A percentile compares a stretch with the other conserved stretches of the same genome.
Conservation (phyloP, 1,139 yeast genomes). For the Tardiomyces digboiensis region DNA sequence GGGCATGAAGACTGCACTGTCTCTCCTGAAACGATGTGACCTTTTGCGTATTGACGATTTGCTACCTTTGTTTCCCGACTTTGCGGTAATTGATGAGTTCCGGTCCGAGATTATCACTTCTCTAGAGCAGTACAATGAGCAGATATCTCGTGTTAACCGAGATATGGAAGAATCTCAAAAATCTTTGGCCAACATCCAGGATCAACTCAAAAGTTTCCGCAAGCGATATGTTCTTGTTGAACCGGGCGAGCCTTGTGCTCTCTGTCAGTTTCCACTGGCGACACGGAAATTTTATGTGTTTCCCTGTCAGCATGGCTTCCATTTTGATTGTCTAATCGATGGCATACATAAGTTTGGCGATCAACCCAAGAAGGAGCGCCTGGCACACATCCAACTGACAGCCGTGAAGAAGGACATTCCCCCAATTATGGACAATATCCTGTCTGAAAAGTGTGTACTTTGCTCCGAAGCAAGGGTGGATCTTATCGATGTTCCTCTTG, state of each 20-base stretch:
- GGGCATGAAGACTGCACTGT: conserved; percentile 28
- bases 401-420: conserved; percentile 21
- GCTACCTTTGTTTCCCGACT: conserved; percentile 76
- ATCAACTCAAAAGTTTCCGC: conserved; percentile 45
- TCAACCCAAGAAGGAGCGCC: conserved; percentile 53
- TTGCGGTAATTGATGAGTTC: conserved; percentile 70
- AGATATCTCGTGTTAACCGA: conserved; percentile 50
- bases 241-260: conserved; percentile 76
- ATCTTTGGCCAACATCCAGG: conserved; percentile 52
- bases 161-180: conserved; percentile 72
- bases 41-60: conserved; percentile 70
- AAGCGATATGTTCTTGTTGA: conserved; percentile 51
- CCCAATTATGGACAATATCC: conserved; percentile 46
- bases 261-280: conserved; percentile 60
- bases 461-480: conserved; percentile 75
- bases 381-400: conserved; percentile 43
- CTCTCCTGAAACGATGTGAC: conserved; percentile 41
- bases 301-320: conserved; percentile 89
- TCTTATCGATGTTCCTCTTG: conserved; percentile 50
- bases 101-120: conserved; percentile 77
- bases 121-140: conserved; percentile 59
- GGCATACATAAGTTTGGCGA: conserved; percentile 54
- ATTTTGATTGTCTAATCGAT: conserved; percentile 73
- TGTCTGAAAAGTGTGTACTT: conserved; percentile 62
- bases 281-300: conserved; percentile 70